These are phyloP conservation scores for Geoglossum cookeanum DNA, from an alignment of 2,329 filamentous ascomycete genomes.

Conservation along the genomic window DNA sequence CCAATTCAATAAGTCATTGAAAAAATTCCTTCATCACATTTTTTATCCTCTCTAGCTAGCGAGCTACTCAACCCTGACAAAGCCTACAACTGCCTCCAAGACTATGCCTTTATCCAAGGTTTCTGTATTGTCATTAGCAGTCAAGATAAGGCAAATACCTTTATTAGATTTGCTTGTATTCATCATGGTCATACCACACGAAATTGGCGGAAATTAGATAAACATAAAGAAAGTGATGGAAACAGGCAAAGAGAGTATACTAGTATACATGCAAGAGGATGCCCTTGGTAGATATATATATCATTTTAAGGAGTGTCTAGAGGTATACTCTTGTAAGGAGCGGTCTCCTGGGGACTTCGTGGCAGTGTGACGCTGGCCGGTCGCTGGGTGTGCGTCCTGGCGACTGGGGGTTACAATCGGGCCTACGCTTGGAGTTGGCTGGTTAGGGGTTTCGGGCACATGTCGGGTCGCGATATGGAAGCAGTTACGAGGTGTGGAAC, in stretches of 20 bases:
- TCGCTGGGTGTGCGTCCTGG: too few relatives aligned
- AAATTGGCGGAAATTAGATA: background rate
- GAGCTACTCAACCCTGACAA: background rate
- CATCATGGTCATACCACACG: background rate
- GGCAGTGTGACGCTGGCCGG: too few relatives aligned
- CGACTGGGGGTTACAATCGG: too few relatives aligned
- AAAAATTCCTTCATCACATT: too few relatives aligned
- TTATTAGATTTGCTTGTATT: too few relatives aligned
- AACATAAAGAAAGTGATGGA: background rate
- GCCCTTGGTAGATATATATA: background rate
- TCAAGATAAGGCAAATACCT: background rate
- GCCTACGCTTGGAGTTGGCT: too few relatives aligned
- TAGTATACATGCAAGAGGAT: background rate
- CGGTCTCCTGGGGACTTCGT: too few relatives aligned
- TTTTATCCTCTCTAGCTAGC: background rate
- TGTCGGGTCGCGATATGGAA: too few relatives aligned
- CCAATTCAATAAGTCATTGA: background rate
- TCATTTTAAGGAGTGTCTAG: background rate
- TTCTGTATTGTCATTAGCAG: background rate
- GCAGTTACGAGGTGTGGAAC: too few relatives aligned
- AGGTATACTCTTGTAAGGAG: too few relatives aligned
- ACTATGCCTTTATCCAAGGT: background rate
- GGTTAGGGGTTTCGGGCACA: too few relatives aligned
- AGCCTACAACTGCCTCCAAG: background rate
- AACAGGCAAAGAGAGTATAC: background rate